Conservation (phyloP, 441 rosid species). For the Daphne laureola region DNA sequence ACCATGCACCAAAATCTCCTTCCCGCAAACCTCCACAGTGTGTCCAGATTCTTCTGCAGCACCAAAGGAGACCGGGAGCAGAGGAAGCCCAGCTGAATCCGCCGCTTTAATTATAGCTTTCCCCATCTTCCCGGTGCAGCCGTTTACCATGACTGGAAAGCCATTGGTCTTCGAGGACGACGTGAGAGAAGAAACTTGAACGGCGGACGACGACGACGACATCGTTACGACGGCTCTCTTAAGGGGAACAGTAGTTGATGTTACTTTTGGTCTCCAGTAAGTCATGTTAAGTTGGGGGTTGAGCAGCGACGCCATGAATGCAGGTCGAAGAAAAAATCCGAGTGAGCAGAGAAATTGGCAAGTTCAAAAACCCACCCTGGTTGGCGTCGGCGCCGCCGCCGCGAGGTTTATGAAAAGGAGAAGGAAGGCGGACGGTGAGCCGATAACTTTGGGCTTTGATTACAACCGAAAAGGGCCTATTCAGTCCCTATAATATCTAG, state of each 20-base stretch:
- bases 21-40: conserved; percentile 55
- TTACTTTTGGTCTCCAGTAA: conserved; percentile 9
- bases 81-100: conserved; percentile 69
- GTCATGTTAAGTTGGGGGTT: conserved; percentile 7
- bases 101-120: conserved; percentile 80
- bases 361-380: no score
- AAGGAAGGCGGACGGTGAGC: no score
- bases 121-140: conserved; percentile 85
- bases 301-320: conserved; percentile 18
- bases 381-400: no score
- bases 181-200: conserved; percentile 15
- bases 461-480: no score
- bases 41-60: conserved; percentile 52
- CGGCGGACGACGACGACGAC: conserved; percentile 20
- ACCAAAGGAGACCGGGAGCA: conserved; percentile 75
- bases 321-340: neutral
- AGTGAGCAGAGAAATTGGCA: no score
- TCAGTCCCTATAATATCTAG: no score
- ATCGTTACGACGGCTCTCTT: conserved; percentile 5
- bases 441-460: no score
- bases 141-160: conserved; percentile 52
- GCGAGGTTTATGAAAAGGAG: no score
- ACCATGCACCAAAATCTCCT: conserved; percentile 60
- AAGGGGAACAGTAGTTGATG: neutral
- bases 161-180: conserved; percentile 20